Percentiles rank a stretch among this genome's conserved stretches.
Conservation (phyloP, 208 protist genomes). For the Trypanosomatidae sp. region DNA sequence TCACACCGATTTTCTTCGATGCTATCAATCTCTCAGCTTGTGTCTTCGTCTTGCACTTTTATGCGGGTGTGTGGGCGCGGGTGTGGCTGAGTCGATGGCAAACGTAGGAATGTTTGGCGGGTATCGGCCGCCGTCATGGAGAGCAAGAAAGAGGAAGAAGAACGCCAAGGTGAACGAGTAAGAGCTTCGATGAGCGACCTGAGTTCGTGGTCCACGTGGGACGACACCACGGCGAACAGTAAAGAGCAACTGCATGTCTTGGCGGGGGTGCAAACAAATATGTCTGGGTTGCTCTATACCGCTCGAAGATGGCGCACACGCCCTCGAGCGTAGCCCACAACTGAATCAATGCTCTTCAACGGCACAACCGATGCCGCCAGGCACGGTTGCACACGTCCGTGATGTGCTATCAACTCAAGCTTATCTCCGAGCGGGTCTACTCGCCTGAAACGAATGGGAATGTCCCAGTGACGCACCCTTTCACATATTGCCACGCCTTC, state of each 20-base stretch:
- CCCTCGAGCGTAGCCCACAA: background rate
- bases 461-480: background rate
- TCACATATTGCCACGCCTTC: background rate
- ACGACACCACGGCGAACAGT: background rate
- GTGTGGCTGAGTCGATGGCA: background rate
- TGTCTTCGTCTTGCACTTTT: background rate
- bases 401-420: background rate
- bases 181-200: background rate
- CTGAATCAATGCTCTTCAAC: background rate
- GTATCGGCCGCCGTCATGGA: background rate
- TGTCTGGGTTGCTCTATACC: background rate
- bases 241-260: background rate
- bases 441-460: background rate
- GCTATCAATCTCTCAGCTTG: background rate
- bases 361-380: background rate
- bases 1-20: background rate
- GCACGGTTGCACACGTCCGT: background rate
- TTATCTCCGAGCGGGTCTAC: background rate
- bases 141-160: background rate
- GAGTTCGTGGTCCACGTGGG: background rate
- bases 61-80: too few relatives aligned
- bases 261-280: background rate
- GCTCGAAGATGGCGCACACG: background rate
- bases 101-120: background rate
- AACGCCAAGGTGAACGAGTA: background rate